A percentile compares a stretch with the other conserved stretches of the same genome.
Conservation (phyloP, 2,329 filamentous ascomycete genomes). For the Knufia petricola region DNA sequence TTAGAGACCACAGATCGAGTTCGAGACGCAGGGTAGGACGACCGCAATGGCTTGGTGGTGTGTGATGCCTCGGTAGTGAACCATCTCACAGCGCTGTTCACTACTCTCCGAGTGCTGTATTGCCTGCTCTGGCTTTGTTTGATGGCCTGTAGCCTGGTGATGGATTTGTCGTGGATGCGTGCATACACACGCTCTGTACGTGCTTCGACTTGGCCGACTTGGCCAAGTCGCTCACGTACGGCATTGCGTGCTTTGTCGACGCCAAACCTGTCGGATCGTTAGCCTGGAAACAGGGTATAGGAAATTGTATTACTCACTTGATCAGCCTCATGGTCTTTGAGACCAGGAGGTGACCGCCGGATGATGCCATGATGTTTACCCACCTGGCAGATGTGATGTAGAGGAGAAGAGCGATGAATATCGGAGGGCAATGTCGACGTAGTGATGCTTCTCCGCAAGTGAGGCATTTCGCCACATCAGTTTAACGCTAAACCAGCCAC, state of each 20-base stretch:
- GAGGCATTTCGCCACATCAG: not conserved
- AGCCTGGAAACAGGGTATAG: constrained; percentile 17
- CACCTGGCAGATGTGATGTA: constrained; percentile 13
- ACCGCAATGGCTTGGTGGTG: constrained; percentile 37
- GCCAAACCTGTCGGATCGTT: constrained; percentile 33
- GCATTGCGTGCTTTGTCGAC: constrained; percentile 38
- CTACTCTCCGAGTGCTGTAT: constrained; percentile 47
- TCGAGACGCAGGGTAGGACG: constrained; percentile 47
- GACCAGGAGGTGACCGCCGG: constrained; percentile 41
- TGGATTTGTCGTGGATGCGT: constrained; percentile 43
- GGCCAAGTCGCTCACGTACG: constrained; percentile 34
- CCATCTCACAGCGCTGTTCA: constrained; percentile 37
- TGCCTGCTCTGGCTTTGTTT: constrained; percentile 55
- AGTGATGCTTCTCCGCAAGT: not conserved
- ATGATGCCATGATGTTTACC: constrained; percentile 35
- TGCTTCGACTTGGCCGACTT: constrained; percentile 22
- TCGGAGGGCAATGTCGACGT: not conserved
- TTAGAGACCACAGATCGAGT: constrained; percentile 49
- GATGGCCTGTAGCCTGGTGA: constrained; percentile 53
- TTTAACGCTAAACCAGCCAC: too few species aligned
- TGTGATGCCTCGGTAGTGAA: constrained; percentile 43
- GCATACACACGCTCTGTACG: constrained; percentile 37
- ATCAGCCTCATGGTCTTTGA: constrained; percentile 41
- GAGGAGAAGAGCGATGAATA: not conserved
- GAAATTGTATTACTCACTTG: constrained; percentile 29